Conservation (phyloP, 2,329 filamentous ascomycete species). For the Penicillium verrucosum region DNA sequence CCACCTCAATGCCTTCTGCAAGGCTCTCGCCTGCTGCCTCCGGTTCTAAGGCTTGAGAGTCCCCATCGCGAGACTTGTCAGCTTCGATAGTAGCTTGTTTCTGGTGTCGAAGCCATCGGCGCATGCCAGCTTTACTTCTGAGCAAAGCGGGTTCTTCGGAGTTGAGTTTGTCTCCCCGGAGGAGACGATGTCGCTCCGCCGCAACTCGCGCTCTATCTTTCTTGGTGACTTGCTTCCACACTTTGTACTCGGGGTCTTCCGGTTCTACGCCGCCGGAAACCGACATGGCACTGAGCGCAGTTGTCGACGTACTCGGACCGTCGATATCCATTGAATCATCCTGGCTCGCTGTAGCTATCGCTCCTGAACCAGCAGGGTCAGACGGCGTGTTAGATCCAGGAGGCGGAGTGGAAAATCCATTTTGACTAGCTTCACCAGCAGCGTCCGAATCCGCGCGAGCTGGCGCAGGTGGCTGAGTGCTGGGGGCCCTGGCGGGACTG, state of each 20-base stretch:
- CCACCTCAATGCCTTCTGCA: conserved; percentile 90
- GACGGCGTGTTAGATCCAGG: conserved; percentile 73
- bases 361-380: conserved; percentile 65
- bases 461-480: conserved; percentile 50
- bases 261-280: conserved; percentile 78
- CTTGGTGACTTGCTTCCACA: conserved; percentile 99
- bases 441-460: conserved; percentile 69
- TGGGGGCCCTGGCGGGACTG: conserved; percentile 61
- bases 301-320: conserved; percentile 62
- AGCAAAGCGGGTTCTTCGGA: conserved; percentile 82
- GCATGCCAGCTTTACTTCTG: conserved; percentile 82
- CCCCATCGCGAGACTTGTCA: conserved; percentile 46
- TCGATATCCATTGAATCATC: conserved; percentile 86
- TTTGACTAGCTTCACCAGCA: conserved; percentile 69
- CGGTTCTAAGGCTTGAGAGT: conserved; percentile 46
- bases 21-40: conserved; percentile 67
- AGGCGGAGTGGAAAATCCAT: conserved; percentile 82
- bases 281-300: conserved; percentile 63
- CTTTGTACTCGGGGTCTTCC: conserved; percentile 87
- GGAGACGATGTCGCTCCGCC: conserved; percentile 80
- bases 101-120: conserved; percentile 77
- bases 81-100: conserved; percentile 61
- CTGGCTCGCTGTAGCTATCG: conserved; percentile 62
- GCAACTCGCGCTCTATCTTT: conserved; percentile 85
- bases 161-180: conserved; percentile 81